phyloP scores from a whole-genome alignment of 371 early-diverging fungal genomes.

The Haplosporangium sp. region DNA sequence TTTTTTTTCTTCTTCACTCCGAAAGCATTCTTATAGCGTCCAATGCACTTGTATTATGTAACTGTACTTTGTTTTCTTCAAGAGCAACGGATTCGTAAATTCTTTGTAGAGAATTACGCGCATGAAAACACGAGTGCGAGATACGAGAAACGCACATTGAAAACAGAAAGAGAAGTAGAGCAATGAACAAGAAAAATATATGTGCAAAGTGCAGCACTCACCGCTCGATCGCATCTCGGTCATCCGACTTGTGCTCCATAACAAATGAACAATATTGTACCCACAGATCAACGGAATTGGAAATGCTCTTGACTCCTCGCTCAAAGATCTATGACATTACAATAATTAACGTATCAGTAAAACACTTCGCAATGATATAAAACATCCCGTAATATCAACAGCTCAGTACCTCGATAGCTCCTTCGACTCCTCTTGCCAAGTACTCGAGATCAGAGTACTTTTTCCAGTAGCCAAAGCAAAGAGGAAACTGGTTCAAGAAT shows the following conservation, averaged over 20 bases:
- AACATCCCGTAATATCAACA: neutral
- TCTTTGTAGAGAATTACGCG: neutral
- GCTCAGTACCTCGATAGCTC: slow-evolving; percentile 65
- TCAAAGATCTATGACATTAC: slow-evolving; percentile 65
- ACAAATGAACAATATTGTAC: slow-evolving; percentile 73
- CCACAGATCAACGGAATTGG: slow-evolving; percentile 78
- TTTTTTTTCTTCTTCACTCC: neutral
- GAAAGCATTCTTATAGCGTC: neutral
- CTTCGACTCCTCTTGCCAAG: slow-evolving; percentile 61
- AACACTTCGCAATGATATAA: neutral
- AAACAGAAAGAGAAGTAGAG: slow-evolving; percentile 7
- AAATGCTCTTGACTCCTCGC: slow-evolving; percentile 71
- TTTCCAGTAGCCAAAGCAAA: slow-evolving; percentile 84
- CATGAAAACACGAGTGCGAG: neutral
- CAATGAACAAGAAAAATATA: slow-evolving; percentile 6
- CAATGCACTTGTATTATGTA: neutral
- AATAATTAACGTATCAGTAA: neutral
- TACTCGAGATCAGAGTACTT: slow-evolving; percentile 76
- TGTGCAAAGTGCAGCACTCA: slow-evolving; percentile 53
- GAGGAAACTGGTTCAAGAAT: slow-evolving; percentile 75
- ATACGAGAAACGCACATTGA: neutral
- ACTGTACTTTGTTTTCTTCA: slow-evolving; percentile 7
- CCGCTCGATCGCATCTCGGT: slow-evolving; percentile 66
- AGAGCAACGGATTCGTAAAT: slow-evolving; percentile 10
- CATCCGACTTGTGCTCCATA: slow-evolving; percentile 59